Base-by-base conservation (phyloP, 1,284 basidiomycete species). In the Tetrapyrgos nigripes region DNA sequence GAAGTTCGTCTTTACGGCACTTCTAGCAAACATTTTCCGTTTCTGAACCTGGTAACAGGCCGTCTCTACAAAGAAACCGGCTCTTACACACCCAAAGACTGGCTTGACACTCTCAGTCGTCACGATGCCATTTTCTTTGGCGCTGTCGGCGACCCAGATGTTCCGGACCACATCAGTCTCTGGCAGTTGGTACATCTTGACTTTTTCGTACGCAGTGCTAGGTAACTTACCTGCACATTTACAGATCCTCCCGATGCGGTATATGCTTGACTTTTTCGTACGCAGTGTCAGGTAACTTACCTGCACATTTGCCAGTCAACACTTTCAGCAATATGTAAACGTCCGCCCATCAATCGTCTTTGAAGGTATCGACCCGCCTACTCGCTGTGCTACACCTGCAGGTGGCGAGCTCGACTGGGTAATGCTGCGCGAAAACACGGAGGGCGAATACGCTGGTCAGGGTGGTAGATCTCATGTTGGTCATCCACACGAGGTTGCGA, bases 151-250 rank as follows among this genome's bases (percentile, higher is more conserved):
- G 53, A 53, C 73, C 61, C 77, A 73, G 11, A 76, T 69, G 80
- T 83, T 4, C 82, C 82, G n/a, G 83, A 85, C 70, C 82, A 85
- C 61, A 77, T 85, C 62, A 82, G 79, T n/a, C 72, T 85, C 24
- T 85, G 83, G 83, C 79, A 79, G 40, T 78, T 78, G 50, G 70
- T 83, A 29, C 73, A 84, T 9, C 73, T 78, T 50, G n/a, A n/a
- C n/a, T n/a, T n/a, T n/a, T n/a, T n/a, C n/a, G n/a, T n/a, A n/a
- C n/a, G n/a, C n/a, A n/a, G n/a, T n/a, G n/a, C n/a, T n/a, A n/a
- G n/a, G n/a, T n/a, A n/a, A n/a, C n/a, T n/a, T n/a, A n/a, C n/a
- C n/a, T n/a, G n/a, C n/a, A n/a, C n/a, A n/a, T n/a, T n/a, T n/a
- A n/a, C n/a, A n/a, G n/a, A n/a, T n/a, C n/a, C n/a, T n/a, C n/a